These are phyloP conservation scores for Mycosarcoma mackinlayi DNA, from an alignment of 1,284 basidiomycete genomes.

Conservation along the genomic window DNA sequence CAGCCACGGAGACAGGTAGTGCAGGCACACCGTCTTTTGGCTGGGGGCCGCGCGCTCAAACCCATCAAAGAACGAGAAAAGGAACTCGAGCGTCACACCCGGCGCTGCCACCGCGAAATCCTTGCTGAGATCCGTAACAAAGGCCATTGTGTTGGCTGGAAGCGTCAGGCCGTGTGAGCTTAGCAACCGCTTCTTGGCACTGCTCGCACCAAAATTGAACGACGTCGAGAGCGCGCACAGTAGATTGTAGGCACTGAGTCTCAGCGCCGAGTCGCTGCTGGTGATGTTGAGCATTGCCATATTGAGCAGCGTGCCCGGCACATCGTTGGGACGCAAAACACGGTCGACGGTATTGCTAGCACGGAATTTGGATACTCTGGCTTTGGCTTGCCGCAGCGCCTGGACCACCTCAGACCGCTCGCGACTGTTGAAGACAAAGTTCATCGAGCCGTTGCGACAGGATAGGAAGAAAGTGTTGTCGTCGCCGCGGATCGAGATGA, in stretches of 20 bases:
- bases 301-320: constrained; percentile 64
- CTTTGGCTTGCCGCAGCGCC: constrained; percentile 62
- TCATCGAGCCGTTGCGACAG: constrained; percentile 57
- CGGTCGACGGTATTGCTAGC: constrained; percentile 54
- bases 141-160: constrained; percentile 62
- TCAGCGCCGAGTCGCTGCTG: constrained; percentile 52
- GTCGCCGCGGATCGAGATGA: constrained; percentile 61
- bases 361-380: constrained; percentile 54
- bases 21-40: constrained; percentile 61
- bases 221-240: constrained; percentile 64
- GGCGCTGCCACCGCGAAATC: constrained; percentile 63
- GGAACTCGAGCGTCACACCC: constrained; percentile 63
- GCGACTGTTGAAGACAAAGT: constrained; percentile 62
- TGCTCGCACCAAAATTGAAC: constrained; percentile 64
- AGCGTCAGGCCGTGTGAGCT: constrained; percentile 58
- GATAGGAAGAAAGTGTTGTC: constrained; percentile 66
- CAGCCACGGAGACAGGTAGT: constrained; percentile 64
- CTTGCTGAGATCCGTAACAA: constrained; percentile 60
- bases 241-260: constrained; percentile 62
- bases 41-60: constrained; percentile 57
- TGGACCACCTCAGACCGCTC: constrained; percentile 63
- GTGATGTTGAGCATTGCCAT: constrained; percentile 67
- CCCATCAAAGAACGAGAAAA: constrained; percentile 64
- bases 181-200: constrained; percentile 57
- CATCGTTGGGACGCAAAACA: constrained; percentile 58